Evolutionary conservation across 169 alveolate species (phyloP).

Genomic region (Neospora caninum): DNA sequence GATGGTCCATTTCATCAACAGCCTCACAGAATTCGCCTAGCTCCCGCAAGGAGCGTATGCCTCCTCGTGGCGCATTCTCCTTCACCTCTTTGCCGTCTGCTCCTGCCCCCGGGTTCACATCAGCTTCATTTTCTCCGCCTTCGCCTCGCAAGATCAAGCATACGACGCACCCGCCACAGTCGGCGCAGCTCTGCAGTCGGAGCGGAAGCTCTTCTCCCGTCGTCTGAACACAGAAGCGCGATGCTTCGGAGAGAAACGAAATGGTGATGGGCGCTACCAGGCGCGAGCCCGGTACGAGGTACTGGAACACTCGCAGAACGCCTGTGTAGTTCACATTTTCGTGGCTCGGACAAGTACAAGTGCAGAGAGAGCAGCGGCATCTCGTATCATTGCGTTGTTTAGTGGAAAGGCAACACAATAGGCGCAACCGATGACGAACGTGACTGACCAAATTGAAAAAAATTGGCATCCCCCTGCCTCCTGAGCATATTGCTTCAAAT

Average conservation of each 20-base stretch:
- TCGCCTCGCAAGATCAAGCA: conserved; percentile 4
- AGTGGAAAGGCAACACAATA: no score
- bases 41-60: neutral
- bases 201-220: neutral
- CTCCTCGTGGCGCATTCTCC: neutral
- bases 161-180: neutral
- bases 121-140: neutral
- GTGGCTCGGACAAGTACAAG: no score
- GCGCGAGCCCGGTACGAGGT: no score
- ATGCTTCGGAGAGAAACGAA: neutral
- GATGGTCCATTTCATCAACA: neutral
- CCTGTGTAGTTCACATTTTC: no score
- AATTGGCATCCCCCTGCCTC: no score
- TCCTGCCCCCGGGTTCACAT: neutral
- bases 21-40: neutral
- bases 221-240: neutral
- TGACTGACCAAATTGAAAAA: no score
- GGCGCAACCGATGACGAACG: no score
- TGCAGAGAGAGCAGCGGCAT: no score
- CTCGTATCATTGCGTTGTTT: no score
- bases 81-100: neutral
- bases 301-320: no score
- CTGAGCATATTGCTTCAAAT: no score
- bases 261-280: neutral
- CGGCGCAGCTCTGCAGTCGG: conserved; percentile 11